These are phyloP conservation scores for Backusella tarrabulga DNA, from an alignment of 192 early-diverging fungal species.

Conservation along the genomic window DNA sequence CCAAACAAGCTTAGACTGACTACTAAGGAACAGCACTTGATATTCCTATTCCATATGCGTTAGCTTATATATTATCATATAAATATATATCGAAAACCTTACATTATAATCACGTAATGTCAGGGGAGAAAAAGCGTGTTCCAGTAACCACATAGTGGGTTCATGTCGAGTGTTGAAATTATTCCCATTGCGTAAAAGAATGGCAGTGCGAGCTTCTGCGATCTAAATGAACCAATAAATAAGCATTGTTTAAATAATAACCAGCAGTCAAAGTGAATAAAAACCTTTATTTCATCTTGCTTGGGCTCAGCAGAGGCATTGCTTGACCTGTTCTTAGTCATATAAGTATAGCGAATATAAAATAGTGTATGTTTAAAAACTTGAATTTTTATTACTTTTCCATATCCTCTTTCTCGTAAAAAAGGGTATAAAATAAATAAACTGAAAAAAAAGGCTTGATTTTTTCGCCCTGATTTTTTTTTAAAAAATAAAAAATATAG, in stretches of 20 bases:
- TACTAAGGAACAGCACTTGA: neutral
- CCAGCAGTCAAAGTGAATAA: neutral
- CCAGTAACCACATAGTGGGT: slow-evolving; percentile 36
- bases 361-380: neutral
- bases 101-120: slow-evolving; percentile 26
- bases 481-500: neutral
- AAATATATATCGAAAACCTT: neutral
- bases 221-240: slow-evolving; percentile 5
- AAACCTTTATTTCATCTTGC: slow-evolving; percentile 2
- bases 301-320: neutral
- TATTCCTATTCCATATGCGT: neutral
- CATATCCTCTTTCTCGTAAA: neutral
- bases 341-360: neutral
- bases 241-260: neutral
- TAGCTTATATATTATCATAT: too few relatives aligned
- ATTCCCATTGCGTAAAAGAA: slow-evolving; percentile 25
- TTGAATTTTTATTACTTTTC: neutral
- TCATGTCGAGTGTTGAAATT: slow-evolving; percentile 28
- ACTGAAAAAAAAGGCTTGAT: neutral
- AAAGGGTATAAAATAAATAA: neutral
- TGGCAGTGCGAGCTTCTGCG: slow-evolving; percentile 28
- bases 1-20: neutral
- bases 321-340: neutral
- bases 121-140: slow-evolving; percentile 34
- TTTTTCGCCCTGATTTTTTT: neutral